These are phyloP conservation scores for Fusarium transvaalense DNA, from an alignment of 2,329 filamentous ascomycete species.

Conservation along the genomic window DNA sequence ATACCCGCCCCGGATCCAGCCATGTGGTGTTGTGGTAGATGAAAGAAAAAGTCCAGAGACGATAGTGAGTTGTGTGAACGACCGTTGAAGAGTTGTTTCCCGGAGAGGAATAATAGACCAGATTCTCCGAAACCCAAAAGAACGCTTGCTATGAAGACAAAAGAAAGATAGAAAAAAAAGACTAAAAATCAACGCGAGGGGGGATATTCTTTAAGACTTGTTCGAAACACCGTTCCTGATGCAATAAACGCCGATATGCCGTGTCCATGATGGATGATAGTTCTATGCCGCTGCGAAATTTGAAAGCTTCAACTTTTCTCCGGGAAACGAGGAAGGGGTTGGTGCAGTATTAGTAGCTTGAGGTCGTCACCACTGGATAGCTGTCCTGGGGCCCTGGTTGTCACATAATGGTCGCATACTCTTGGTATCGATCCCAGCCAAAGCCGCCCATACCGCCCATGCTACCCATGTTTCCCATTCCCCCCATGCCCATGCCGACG, in stretches of 20 bases:
- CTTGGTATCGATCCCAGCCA: conserved; percentile 87
- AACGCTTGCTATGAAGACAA: conserved; percentile 62
- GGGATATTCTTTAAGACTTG: conserved; percentile 55
- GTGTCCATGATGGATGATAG: conserved; percentile 53
- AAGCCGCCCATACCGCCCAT: conserved; percentile 75
- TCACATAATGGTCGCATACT: conserved; percentile 91
- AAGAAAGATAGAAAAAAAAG: conserved; percentile 49
- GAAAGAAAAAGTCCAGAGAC: conserved; percentile 57
- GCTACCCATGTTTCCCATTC: conserved; percentile 71
- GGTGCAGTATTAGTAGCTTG: conserved; percentile 57
- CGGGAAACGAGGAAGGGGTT: conserved; percentile 51
- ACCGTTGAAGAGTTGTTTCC: conserved; percentile 53
- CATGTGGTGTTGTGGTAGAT: conserved; percentile 61
- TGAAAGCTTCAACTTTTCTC: conserved; percentile 51
- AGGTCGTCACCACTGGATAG: conserved; percentile 63
- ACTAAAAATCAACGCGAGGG: conserved; percentile 49
- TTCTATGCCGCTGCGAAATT: conserved; percentile 56
- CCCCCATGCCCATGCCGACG: conserved; percentile 78
- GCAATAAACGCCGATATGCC: conserved; percentile 58
- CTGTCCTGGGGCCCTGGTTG: conserved; percentile 66
- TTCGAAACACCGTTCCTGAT: conserved; percentile 59
- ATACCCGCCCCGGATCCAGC: conserved; percentile 67
- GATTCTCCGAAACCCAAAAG: conserved; percentile 53
- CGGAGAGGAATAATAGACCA: conserved; percentile 53
- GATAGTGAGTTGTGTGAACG: conserved; percentile 51